Evolutionary conservation across 352 stramenopile species (phyloP).

Genomic region (Phytophthora citrophthora): DNA sequence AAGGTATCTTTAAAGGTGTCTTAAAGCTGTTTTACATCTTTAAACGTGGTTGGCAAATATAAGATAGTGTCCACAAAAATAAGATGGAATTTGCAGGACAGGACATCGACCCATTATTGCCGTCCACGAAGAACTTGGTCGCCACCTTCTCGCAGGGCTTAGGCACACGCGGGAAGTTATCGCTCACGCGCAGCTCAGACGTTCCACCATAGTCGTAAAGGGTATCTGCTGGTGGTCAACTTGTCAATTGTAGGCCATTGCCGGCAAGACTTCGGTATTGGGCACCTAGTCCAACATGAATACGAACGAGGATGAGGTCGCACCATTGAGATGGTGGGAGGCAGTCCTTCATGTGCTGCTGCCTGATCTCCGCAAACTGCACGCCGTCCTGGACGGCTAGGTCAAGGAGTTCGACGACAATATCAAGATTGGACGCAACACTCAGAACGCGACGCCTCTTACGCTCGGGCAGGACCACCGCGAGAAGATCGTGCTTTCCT

Average conservation of each 20-base stretch:
- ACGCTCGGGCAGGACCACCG: slow-evolving; percentile 98
- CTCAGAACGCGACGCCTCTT: slow-evolving; percentile 94
- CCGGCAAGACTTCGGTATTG: slow-evolving; percentile 92
- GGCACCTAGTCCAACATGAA: slow-evolving; percentile 85
- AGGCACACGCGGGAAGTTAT: slow-evolving; percentile 79
- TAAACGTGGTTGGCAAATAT: no score
- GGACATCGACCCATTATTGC: no score
- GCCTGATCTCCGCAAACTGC: slow-evolving; percentile 80
- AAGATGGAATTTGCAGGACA: no score
- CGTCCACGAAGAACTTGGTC: slow-evolving; percentile 64
- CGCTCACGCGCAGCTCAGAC: slow-evolving; percentile 66
- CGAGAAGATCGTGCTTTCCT: slow-evolving; percentile 92
- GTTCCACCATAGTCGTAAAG: slow-evolving; percentile 28
- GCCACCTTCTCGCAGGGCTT: slow-evolving; percentile 72
- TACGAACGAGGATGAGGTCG: slow-evolving; percentile 81
- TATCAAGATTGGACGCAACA: slow-evolving; percentile 98
- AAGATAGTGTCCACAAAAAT: no score
- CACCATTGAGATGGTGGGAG: slow-evolving; percentile 61
- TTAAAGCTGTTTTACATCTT: no score
- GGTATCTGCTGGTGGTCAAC: not conserved
- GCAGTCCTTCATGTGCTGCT: slow-evolving; percentile 73
- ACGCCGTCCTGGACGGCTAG: slow-evolving; percentile 87
- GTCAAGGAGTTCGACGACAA: slow-evolving; percentile 92
- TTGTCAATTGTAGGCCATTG: slow-evolving; percentile 50
- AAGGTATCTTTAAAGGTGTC: no score